These are phyloP conservation scores for Ceratocystis cubensis DNA, from an alignment of 2,329 filamentous ascomycete species.

Conservation along the genomic window DNA sequence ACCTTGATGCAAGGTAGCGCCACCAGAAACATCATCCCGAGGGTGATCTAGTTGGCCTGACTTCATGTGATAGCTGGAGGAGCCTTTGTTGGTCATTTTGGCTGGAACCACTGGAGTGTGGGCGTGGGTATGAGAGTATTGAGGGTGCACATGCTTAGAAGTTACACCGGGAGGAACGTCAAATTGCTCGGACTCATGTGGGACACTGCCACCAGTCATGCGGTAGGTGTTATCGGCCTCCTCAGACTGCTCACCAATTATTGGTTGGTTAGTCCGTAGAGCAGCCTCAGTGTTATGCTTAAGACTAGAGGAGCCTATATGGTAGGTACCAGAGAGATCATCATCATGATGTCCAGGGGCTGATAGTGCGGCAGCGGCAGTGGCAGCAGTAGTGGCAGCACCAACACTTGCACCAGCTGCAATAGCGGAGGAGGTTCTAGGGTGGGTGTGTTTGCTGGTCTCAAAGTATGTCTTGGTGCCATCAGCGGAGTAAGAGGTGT, in stretches of 20 bases:
- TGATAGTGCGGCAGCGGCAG: constrained; percentile 7
- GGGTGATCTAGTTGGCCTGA: constrained; percentile 12
- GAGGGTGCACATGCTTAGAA: constrained; percentile 7
- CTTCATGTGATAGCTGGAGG: constrained; percentile 16
- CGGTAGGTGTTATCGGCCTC: constrained; percentile 10
- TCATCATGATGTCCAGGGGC: constrained; percentile 12
- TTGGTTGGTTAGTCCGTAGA: constrained; percentile 3
- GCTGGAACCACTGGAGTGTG: neutral
- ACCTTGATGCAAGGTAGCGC: neutral
- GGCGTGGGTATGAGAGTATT: neutral
- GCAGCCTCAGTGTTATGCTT: constrained; percentile 13
- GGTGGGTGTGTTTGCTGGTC: neutral
- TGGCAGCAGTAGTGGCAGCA: neutral
- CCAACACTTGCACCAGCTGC: constrained; percentile 5
- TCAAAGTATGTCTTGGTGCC: constrained; percentile 16
- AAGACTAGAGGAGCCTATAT: constrained; percentile 2
- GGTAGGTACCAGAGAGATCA: constrained; percentile 4
- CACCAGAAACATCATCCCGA: constrained; percentile 1
- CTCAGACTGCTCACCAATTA: neutral
- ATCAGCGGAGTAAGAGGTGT: neutral
- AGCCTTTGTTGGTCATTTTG: neutral
- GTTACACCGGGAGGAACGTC: constrained; percentile 12
- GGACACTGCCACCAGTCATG: constrained; percentile 12
- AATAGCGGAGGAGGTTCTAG: neutral
- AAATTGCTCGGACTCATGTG: constrained; percentile 7